Evolutionary conservation across 441 rosid species (phyloP), one percentile per base, ranked within the genome.

Genomic region (Arabidopsis hybrid): DNA sequence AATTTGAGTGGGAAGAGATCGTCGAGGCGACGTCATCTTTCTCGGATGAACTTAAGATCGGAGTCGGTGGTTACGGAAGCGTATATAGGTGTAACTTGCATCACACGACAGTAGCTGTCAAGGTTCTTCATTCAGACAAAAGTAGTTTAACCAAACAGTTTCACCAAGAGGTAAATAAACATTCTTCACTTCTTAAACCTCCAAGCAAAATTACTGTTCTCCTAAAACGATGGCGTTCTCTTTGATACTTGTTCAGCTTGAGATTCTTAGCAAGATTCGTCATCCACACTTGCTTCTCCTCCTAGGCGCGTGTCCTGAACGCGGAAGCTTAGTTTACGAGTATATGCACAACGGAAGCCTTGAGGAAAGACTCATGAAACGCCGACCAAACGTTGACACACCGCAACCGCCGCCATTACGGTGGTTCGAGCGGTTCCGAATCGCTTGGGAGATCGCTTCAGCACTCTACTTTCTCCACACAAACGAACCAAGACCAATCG

Each of bases 241-340:
- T 6, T 16, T 68, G 17, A 42, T 12, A 65, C 26, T 12, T 43
- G 3, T 84, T 68, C 93, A 94, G 99, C 87, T 94, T 43, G 97
- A 92, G 73, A 81, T 94, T 60, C 85, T 94, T 73, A 90, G 95
- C 86, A 92, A 82, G 82, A 87, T 89, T 65, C 91, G 84, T 7
- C 99, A 94, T 66, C 99, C 97, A 3, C 94, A 94, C 87, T 82
- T 94, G 83, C 91, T 94, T 69, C 91, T 90, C 49, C 99, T 94
- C 76, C 80, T 94, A n/a, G 99, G 99, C 51, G 99, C 97, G 38
- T 94, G 99, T 78, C 88, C 85, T 13, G 95, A 88, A 34, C 95
- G 74, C 2, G 91, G 94, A 13, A 90, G 96, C 83, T 85, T 94
- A 56, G 80, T 90, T 56, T 94, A 91, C 14, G 98, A 94, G 85